phyloP scores from a whole-genome alignment of 257 asterid genomes.

The Nicotiana otophora region DNA sequence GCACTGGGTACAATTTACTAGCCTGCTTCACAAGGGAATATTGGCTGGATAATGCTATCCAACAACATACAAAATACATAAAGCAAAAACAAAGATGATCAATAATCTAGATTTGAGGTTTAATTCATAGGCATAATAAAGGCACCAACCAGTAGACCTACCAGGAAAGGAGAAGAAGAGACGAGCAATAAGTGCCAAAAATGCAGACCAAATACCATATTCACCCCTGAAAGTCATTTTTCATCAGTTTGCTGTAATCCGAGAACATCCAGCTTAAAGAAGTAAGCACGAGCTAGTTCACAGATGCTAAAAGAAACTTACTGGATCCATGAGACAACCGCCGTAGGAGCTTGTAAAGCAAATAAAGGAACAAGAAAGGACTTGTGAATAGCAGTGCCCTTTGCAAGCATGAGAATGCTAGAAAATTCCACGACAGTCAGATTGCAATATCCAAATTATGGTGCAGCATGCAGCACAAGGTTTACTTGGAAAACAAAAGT shows the following conservation, averaged over 20 bases:
- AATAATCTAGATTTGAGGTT: background rate
- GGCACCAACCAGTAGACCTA: conserved; percentile 16
- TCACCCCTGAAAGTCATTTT: conserved; percentile 60
- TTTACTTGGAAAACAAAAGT: background rate
- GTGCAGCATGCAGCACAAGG: background rate
- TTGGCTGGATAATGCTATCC: background rate
- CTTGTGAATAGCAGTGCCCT: conserved; percentile 76
- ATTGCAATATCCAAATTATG: background rate
- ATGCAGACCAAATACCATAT: conserved; percentile 94
- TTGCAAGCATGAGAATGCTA: conserved; percentile 62
- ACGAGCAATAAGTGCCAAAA: conserved; percentile 83
- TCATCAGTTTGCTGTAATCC: background rate
- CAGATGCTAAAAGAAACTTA: conserved; percentile 23
- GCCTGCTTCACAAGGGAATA: background rate
- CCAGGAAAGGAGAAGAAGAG: conserved; percentile 85
- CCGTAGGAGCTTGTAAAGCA: conserved; percentile 74
- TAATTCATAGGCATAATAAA: conserved; percentile 5
- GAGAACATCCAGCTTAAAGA: background rate
- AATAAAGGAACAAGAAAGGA: conserved; percentile 86
- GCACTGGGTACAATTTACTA: background rate
- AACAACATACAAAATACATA: background rate
- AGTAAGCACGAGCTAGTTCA: conserved; percentile 2
- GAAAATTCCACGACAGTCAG: background rate
- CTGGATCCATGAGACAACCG: conserved; percentile 81
- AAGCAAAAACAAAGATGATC: background rate